Base-by-base conservation (phyloP, 139 green algal genomes). In the Haematococcus sp. region DNA sequence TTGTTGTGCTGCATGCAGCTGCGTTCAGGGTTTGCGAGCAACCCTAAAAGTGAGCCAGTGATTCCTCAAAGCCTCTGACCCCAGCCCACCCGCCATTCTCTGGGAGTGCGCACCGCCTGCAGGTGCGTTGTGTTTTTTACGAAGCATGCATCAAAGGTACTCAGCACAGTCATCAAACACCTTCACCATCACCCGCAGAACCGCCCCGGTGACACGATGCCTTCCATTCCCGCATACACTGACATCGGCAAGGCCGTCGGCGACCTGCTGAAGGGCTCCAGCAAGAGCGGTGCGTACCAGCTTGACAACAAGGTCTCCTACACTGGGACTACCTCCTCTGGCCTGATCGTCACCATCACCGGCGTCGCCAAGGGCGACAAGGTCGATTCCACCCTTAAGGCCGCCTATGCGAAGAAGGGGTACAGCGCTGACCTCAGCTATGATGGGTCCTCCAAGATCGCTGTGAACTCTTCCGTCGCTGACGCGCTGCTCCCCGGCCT, bases 191-290 rank as follows among this genome's bases (percentile, higher is more conserved):
- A 49, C 40, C 7, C 40, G 40, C 40, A 49, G 40, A 49, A 49
- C 11, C 40, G 11, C 40, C 40, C 40, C 7, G 40, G 7, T 11
- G 40, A 49, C 40, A 49, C 40, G 58, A 68, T 68, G 61, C 9
- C 61, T 4, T 35, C 76, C 7, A 65, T 83, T 15, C 51, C 71
- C n/a, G 74, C 77, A 7, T 76, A 81, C 27, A 51, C 25, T 20
- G 81, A 87, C 32, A 74, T 84, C 28, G 81, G 81, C 65, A 87
- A 87, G 81, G 65, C 60, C 27, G 77, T 76, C 19, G 73, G 75
- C n/a, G 77, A 79, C 30, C 64, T 87, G 60, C 71, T 87, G 1
- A 73, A 72, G 67, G 81, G 81, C 51, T 71, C 55, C 23, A 71
- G 65, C 68, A 52, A 68, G 43, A 64, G 63, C 2, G 81, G 81